Conservation (phyloP, 305 asterid genomes). For the Solanum hybrid region DNA sequence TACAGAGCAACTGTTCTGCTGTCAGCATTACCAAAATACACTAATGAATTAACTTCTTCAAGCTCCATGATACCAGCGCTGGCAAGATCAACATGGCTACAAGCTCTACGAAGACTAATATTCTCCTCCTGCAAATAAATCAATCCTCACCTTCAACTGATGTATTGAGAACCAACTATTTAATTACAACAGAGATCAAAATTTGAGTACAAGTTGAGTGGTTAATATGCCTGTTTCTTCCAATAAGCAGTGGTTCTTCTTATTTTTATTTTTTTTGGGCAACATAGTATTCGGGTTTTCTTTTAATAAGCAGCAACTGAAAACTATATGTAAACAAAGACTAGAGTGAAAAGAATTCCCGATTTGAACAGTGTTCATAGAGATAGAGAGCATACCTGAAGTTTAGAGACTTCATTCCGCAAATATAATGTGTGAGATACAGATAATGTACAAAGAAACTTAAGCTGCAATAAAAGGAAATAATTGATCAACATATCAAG, state of each 20-base stretch:
- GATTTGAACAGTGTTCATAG: slow-evolving; percentile 1
- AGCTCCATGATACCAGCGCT: slow-evolving; percentile 23
- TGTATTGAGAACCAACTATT: not conserved
- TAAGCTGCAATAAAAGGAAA: slow-evolving; percentile 39
- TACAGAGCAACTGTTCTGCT: slow-evolving; percentile 63
- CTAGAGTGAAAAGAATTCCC: slow-evolving; percentile 4
- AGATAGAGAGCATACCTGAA: slow-evolving; percentile 49
- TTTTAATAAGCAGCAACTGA: not conserved
- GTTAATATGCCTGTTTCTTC: not conserved
- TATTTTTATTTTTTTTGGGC: not conserved
- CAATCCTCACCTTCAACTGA: not conserved
- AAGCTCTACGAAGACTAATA: slow-evolving; percentile 36
- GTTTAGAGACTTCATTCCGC: slow-evolving; percentile 48
- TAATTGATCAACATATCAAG: not conserved
- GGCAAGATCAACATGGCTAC: slow-evolving; percentile 28
- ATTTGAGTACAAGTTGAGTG: not conserved
- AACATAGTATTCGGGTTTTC: not conserved
- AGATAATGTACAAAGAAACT: slow-evolving; percentile 33
- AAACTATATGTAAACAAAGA: not conserved
- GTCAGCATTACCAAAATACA: slow-evolving; percentile 31
- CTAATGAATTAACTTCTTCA: slow-evolving; percentile 33
- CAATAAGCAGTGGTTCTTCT: not conserved
- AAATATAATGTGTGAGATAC: slow-evolving; percentile 37
- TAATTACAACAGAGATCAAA: not conserved
- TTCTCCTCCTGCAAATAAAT: slow-evolving; percentile 60